A percentile compares a stretch with the other conserved stretches of the same genome.
These are phyloP conservation scores for Coemansia sp. DNA, from an alignment of 192 early-diverging fungal genomes.

Conservation along the genomic window DNA sequence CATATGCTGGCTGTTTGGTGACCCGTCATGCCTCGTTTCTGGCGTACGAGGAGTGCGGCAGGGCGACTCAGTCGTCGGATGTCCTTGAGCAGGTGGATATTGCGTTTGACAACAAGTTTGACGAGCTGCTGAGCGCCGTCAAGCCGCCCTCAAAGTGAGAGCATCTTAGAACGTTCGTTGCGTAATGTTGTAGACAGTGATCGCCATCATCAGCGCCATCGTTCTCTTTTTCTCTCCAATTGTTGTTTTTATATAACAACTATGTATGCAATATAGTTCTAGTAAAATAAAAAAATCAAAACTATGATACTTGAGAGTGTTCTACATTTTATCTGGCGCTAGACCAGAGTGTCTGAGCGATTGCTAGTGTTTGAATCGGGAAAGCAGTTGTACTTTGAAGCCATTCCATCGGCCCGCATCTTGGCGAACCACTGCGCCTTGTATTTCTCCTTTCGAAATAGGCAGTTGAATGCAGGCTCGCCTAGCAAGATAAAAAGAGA, in stretches of 20 bases:
- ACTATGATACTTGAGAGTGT: too few relatives aligned
- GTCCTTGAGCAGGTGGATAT: conserved; percentile 44
- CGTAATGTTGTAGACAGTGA: too few relatives aligned
- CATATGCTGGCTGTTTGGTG: conserved; percentile 55
- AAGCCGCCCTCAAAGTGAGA: conserved; percentile 11
- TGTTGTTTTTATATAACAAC: too few relatives aligned
- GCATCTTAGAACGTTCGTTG: conserved; percentile 2
- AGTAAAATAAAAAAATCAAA: conserved; percentile 1
- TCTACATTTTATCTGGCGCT: not conserved
- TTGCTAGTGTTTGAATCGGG: too few relatives aligned
- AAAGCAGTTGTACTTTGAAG: conserved; percentile 20
- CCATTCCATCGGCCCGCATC: conserved; percentile 40
- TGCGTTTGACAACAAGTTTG: conserved; percentile 53
- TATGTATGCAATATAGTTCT: too few relatives aligned
- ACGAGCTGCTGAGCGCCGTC: conserved; percentile 29
- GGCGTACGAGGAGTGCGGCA: conserved; percentile 43
- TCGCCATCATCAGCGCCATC: too few relatives aligned
- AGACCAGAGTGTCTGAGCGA: conserved; percentile 1
- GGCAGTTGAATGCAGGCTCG: conserved; percentile 26
- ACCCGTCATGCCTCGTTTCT: conserved; percentile 43
- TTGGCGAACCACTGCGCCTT: conserved; percentile 27
- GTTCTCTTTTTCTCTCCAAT: too few relatives aligned
- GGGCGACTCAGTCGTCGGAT: conserved; percentile 34
- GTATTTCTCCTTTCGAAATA: conserved; percentile 20
- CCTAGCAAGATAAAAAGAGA: conserved; percentile 27